Base-by-base conservation (phyloP, 768 basidiomycete species). In the Pleurotus pulmonarius region DNA sequence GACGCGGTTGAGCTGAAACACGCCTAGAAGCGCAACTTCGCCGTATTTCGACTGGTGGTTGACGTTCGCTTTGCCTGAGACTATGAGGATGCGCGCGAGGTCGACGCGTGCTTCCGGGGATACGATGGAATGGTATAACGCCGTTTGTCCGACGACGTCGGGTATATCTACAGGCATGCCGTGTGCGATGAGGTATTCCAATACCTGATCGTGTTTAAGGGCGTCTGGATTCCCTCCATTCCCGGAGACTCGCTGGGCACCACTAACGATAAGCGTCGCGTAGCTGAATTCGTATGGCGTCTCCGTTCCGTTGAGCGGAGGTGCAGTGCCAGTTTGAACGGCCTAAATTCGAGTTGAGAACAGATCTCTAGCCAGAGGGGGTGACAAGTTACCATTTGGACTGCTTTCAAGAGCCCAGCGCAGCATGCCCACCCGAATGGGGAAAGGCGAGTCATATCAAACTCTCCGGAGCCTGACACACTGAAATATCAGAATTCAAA, bases 11-110 rank as follows among this genome's bases (percentile, higher is more conserved):
- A 57, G 34, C 51, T 70, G 67, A 15, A 78, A 66, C 0, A 75
- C 67, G 2, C 64, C 64, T 26, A 64, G 64, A 4, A 82, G 44
- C 2, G 82, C 66, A 0, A 79, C 73, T 54, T 73, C 74, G 1
- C 82, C 82, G 54, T 77, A 81, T 13, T 74, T 73, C 52, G 78
- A 79, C 58, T 72, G 80, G 5, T 71, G 69, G 60, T 85, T 75
- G 6, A 77, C 72, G 56, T 83, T 70, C 3, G 81, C 83, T 26
- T 51, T 51, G 3, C 79, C 80, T 11, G 68, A 65, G 55, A 72
- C 64, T n/a, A 20, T 0, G 62, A 61, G 0, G 68, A 66, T 5
- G 70, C 71, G 29, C 7, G 74, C 73, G 0, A 71, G 68, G 61
- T 34, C 29, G 7, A 34, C 29, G 3, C 29, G 29, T 9, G 29